A percentile compares a stretch with the other conserved stretches of the same genome.
These are phyloP conservation scores for Lactarius pseudohatsudake DNA, from an alignment of 768 basidiomycete species.

Conservation along the genomic window DNA sequence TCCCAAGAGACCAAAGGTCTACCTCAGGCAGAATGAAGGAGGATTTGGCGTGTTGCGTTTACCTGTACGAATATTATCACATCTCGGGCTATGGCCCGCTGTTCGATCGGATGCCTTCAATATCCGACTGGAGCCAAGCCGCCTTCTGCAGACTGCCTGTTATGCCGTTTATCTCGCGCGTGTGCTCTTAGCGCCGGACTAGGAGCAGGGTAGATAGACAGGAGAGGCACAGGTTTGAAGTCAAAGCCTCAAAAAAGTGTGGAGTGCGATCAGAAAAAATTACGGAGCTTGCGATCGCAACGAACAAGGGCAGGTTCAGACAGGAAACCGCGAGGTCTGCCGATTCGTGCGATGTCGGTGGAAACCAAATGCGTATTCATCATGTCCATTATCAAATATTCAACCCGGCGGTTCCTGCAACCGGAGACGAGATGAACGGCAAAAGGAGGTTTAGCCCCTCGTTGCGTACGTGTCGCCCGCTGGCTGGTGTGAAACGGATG, in stretches of 20 bases:
- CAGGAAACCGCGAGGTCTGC: conserved; percentile 27
- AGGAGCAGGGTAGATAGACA: conserved; percentile 12
- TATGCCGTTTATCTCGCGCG: conserved; percentile 25
- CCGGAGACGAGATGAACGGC: conserved; percentile 19
- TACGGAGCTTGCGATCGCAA: conserved; percentile 22
- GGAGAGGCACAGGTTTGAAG: conserved; percentile 8
- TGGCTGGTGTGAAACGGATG: conserved; percentile 24
- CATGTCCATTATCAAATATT: conserved; percentile 24
- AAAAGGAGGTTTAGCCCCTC: conserved; percentile 27
- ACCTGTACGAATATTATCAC: conserved; percentile 42
- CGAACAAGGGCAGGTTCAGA: conserved; percentile 10
- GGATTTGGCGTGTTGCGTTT: conserved; percentile 44
- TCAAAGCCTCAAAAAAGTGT: conserved; percentile 6
- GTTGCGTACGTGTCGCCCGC: conserved; percentile 23
- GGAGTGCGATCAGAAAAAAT: conserved; percentile 10
- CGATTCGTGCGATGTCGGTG: conserved; percentile 20
- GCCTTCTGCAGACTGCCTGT: conserved; percentile 28
- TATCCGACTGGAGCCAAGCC: conserved; percentile 27
- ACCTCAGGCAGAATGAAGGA: conserved; percentile 33
- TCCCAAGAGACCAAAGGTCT: conserved; percentile 40
- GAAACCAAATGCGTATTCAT: conserved; percentile 23
- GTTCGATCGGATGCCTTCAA: conserved; percentile 17
- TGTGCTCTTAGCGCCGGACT: conserved; percentile 18
- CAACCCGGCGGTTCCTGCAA: conserved; percentile 24
- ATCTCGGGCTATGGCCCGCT: conserved; percentile 33